A percentile compares a stretch with the other conserved stretches of the same genome.
Conservation (phyloP, 176 grass and related monocot species). For the Oryza coarctata region DNA sequence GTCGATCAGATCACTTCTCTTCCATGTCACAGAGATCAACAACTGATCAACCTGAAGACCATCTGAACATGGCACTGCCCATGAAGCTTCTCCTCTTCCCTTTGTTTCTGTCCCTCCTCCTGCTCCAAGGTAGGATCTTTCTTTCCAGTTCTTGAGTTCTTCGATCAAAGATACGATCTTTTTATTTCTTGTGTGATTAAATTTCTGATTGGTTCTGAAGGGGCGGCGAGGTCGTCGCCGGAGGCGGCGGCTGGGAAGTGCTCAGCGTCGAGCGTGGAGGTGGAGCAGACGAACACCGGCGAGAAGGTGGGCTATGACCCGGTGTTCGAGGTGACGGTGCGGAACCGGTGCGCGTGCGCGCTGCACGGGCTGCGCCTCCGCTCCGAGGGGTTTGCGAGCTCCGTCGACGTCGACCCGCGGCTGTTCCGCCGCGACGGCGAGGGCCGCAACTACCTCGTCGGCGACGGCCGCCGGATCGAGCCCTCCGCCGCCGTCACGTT, state of each 20-base stretch:
- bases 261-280: conserved; percentile 42
- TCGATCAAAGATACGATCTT: background rate
- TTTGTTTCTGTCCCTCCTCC: conserved; percentile 20
- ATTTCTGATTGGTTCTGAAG: background rate
- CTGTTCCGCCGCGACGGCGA: conserved; percentile 47
- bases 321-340: conserved; percentile 70
- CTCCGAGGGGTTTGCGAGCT: conserved; percentile 70
- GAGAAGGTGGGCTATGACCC: conserved; percentile 41
- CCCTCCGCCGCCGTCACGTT: conserved; percentile 37
- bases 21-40: background rate
- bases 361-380: conserved; percentile 38
- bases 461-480: conserved; percentile 46
- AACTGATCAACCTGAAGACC: no score
- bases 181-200: background rate
- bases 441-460: conserved; percentile 44
- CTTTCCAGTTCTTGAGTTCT: background rate
- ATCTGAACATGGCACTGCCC: background rate
- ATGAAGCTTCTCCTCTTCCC: conserved; percentile 31
- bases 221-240: background rate
- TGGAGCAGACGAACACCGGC: conserved; percentile 56
- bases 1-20: background rate
- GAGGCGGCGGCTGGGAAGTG: conserved; percentile 22
- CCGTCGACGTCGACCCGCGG: conserved; percentile 52
- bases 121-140: conserved; percentile 34
- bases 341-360: conserved; percentile 56